phyloP scores from a whole-genome alignment of 78 protist species.

The Emiliania huxleyi region DNA sequence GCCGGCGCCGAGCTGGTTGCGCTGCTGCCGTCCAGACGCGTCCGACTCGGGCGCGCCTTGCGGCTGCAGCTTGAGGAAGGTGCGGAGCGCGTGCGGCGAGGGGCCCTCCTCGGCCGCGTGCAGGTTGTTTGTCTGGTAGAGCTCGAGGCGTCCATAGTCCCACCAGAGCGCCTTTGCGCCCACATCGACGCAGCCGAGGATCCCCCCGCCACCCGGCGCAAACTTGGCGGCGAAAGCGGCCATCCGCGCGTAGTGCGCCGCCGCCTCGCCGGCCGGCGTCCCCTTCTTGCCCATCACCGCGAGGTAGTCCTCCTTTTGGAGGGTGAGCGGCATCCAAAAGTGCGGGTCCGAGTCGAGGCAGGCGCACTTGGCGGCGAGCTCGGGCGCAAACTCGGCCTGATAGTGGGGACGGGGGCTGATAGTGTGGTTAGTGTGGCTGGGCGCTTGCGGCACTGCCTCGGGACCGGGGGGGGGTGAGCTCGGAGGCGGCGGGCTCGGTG shows the following conservation, averaged over 20 bases:
- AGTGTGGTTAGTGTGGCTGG: no score
- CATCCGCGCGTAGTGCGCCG: slow-evolving; percentile 35
- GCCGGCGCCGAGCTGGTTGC: neutral
- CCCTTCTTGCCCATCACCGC: slow-evolving; percentile 43
- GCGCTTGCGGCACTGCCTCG: no score
- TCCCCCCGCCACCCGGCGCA: neutral
- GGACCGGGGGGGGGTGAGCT: no score
- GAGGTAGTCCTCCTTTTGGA: neutral
- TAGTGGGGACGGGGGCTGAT: no score
- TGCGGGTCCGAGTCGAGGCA: slow-evolving; percentile 51
- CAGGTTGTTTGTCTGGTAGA: slow-evolving; percentile 21
- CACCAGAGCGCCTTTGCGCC: slow-evolving; percentile 42
- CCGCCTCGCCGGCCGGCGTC: neutral
- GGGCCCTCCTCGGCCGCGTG: neutral
- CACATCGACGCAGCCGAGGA: slow-evolving; percentile 24
- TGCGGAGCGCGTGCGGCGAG: neutral
- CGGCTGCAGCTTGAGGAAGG: neutral
- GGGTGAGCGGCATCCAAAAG: slow-evolving; percentile 60
- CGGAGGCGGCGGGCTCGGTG: no score
- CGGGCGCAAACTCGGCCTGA: slow-evolving; percentile 42
- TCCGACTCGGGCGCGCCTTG: neutral
- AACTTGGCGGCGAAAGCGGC: neutral
- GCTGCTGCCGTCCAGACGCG: neutral
- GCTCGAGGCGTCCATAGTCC: slow-evolving; percentile 48
- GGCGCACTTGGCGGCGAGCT: neutral